Percentiles rank a stretch among this genome's conserved stretches.
Conservation (phyloP, 345 rosid genomes). For the Brassica cretica region DNA sequence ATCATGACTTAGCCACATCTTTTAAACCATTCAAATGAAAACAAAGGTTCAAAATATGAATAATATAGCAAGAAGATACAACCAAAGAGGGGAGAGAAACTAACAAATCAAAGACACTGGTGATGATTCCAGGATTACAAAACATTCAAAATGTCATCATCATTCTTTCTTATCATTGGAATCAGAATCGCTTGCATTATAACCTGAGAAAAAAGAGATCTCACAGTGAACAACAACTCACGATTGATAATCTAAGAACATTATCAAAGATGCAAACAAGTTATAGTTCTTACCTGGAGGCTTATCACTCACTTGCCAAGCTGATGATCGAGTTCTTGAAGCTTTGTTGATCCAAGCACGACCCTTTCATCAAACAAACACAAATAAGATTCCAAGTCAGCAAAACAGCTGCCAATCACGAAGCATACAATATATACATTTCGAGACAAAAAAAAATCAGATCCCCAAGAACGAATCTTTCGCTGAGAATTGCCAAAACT, state of each 20-base stretch:
- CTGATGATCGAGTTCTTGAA: slow-evolving; percentile 60
- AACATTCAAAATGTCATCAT: not conserved
- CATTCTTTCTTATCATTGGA: slow-evolving; percentile 50
- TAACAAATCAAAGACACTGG: slow-evolving; percentile 29
- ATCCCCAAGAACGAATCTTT: not conserved
- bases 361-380: slow-evolving; percentile 47
- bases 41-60: slow-evolving; percentile 22
- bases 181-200: slow-evolving; percentile 73
- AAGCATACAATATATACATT: not conserved
- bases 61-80: slow-evolving; percentile 18
- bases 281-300: slow-evolving; percentile 54
- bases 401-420: not conserved
- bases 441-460: not conserved
- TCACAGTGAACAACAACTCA: slow-evolving; percentile 2
- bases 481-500: not conserved
- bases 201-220: slow-evolving; percentile 43
- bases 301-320: slow-evolving; percentile 63
- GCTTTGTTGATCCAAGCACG: slow-evolving; percentile 71
- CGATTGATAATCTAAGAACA: not conserved
- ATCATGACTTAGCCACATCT: not conserved
- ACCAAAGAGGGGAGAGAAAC: slow-evolving; percentile 10
- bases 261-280: not conserved
- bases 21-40: slow-evolving; percentile 10
- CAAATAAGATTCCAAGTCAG: not conserved
- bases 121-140: slow-evolving; percentile 14